phyloP scores from a whole-genome alignment of 73 alveolate genomes.

The Blepharisma stoltei region DNA sequence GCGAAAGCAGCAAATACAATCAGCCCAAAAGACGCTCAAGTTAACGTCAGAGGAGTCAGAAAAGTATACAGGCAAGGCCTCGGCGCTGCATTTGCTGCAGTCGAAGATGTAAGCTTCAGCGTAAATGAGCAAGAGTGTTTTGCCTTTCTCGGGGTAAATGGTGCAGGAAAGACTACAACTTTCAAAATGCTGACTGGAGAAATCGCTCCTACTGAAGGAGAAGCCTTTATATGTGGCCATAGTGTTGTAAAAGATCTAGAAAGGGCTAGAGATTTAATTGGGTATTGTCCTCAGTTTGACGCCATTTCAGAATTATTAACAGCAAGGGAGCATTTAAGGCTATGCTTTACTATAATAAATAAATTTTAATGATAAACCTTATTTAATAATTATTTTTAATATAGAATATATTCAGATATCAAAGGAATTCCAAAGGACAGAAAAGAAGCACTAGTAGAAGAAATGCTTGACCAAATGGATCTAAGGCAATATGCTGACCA shows the following conservation, averaged over 20 bases:
- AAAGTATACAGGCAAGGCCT: conserved; percentile 38
- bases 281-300: conserved; percentile 98
- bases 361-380: conserved; percentile 14
- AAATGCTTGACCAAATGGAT: conserved; percentile 85
- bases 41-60: conserved; percentile 50
- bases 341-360: no score
- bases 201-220: conserved; percentile 79
- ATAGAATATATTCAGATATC: conserved; percentile 88
- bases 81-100: conserved; percentile 66
- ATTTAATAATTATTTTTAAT: no score
- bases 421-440: conserved; percentile 83
- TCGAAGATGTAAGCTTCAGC: conserved; percentile 81
- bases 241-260: conserved; percentile 72
- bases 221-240: conserved; percentile 77
- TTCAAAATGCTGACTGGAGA: conserved; percentile 94
- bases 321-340: conserved; percentile 91
- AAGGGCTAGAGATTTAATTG: conserved; percentile 85
- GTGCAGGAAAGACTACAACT: conserved; percentile 99
- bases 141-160: conserved; percentile 96
- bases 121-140: conserved; percentile 95
- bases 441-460: conserved; percentile 62
- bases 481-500: conserved; percentile 69
- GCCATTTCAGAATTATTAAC: conserved; percentile 90
- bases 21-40: conserved; percentile 47
- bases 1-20: conserved; percentile 32